Evolutionary conservation across 2,329 filamentous ascomycete species (phyloP), one percentile per base, ranked within the genome.

Genomic region (Trichophyton schoenleinii): DNA sequence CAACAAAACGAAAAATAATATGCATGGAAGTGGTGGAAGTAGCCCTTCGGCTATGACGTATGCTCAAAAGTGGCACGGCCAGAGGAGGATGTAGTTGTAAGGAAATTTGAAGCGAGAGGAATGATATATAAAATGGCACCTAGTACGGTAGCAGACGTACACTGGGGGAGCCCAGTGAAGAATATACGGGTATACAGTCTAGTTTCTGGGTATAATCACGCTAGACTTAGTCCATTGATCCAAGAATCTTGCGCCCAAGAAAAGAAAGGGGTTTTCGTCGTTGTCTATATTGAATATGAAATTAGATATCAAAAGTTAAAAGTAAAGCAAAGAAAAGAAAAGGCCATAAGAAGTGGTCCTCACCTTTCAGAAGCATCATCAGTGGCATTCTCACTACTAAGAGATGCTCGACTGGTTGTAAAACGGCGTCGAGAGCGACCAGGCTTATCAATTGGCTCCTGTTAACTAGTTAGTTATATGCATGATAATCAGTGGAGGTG

Each of bases 181-280:
- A 38, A 38, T 38, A 38, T 38, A 38, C 9, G 9, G 34, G 11
- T 13, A 38, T 13, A 1, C 34, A 31, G 34, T 2, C 11, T 38
- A 38, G 1, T 38, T 9, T 3, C 9, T 3, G 34, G 34, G 11
- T 38, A 38, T 13, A 38, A 38, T n/a, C 5, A 11, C 38, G 15
- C 3, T 59, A 20, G 7, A 28, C 22, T 65, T 55, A 66, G 60
- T 68, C 67, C 53, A 68, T 64, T 53, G 66, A 67, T 25, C 66
- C 69, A 49, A 74, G 70, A 44, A 75, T 59, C 62, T 71, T 74
- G 41, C 73, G 73, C 34, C 73, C 71, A 36, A 75, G 55, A 59
- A 63, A 73, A 62, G 72, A 71, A 31, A 75, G 70, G 20, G 70
- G 70, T 48, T 64, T 70, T 42, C 53, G 59, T 20, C 28, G 46